These are phyloP conservation scores for Amorphotheca resinae DNA, from an alignment of 495 filamentous ascomycete species.

Conservation along the genomic window DNA sequence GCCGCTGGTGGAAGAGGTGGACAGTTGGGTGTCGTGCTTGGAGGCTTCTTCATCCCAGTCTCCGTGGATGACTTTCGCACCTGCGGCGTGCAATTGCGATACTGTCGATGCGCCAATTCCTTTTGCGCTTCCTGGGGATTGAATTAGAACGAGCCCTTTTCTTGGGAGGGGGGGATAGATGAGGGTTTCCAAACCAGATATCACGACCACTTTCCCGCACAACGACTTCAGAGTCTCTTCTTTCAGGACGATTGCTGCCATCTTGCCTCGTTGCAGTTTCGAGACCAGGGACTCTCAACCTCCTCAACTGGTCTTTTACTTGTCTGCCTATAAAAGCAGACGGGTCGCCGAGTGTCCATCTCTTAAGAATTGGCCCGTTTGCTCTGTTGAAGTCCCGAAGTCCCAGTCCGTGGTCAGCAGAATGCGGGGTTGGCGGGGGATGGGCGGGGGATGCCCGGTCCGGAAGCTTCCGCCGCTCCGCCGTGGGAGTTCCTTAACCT, in stretches of 20 bases:
- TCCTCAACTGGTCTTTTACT: no score
- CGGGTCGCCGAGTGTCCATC: no score
- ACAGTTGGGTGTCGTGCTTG: neutral
- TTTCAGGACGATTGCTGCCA: neutral
- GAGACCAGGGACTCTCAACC: no score
- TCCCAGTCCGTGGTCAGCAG: no score
- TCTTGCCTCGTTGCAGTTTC: no score
- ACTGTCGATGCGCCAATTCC: slow-evolving; percentile 24
- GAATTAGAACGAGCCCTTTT: neutral
- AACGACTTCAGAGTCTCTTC: neutral
- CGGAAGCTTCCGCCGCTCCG: no score
- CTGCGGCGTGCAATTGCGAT: slow-evolving; percentile 5
- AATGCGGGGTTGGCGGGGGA: no score
- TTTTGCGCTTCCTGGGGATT: slow-evolving; percentile 16
- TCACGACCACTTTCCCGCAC: neutral
- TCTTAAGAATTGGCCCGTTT: no score
- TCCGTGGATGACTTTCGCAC: slow-evolving; percentile 20
- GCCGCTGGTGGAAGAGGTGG: neutral
- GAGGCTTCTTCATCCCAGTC: slow-evolving; percentile 11
- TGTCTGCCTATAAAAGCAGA: no score
- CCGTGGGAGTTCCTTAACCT: no score
- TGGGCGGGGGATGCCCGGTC: no score
- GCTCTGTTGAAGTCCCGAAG: no score
- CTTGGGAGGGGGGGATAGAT: neutral
- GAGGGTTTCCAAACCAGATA: neutral